Percentiles rank a stretch among this genome's conserved stretches.
These are phyloP conservation scores for Microbotryum intermedium DNA, from an alignment of 1,284 basidiomycete species.

Conservation along the genomic window DNA sequence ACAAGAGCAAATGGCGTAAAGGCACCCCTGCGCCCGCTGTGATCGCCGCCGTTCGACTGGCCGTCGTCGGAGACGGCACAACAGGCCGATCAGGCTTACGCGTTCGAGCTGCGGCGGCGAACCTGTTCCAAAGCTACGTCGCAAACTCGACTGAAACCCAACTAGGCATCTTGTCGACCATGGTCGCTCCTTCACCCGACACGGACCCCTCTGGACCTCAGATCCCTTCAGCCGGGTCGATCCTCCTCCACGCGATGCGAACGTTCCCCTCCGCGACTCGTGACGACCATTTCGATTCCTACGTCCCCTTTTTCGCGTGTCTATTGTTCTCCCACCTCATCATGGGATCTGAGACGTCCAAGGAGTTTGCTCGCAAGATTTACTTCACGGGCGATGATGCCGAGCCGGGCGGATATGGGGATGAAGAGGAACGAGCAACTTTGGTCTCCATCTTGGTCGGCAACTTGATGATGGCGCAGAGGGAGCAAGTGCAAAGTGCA, in stretches of 20 bases:
- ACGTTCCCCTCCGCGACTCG: slow-evolving; percentile 40
- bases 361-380: slow-evolving; percentile 47
- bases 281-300: slow-evolving; percentile 44
- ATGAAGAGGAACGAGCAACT: slow-evolving; percentile 44
- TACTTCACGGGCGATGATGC: slow-evolving; percentile 33
- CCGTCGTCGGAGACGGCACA: slow-evolving; percentile 39
- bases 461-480: slow-evolving; percentile 54
- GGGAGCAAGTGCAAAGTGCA: slow-evolving; percentile 46
- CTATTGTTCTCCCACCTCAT: slow-evolving; percentile 48
- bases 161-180: slow-evolving; percentile 48
- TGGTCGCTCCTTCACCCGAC: slow-evolving; percentile 33
- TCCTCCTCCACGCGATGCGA: slow-evolving; percentile 46
- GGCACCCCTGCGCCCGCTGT: slow-evolving; percentile 39
- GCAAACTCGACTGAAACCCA: slow-evolving; percentile 41
- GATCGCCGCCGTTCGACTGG: slow-evolving; percentile 39
- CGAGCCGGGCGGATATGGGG: slow-evolving; percentile 41
- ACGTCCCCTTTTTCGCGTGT: slow-evolving; percentile 46
- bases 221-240: slow-evolving; percentile 41
- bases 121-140: slow-evolving; percentile 41
- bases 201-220: not conserved
- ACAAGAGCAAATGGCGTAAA: slow-evolving; percentile 25
- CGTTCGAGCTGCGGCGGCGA: slow-evolving; percentile 43
- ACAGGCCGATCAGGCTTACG: slow-evolving; percentile 34
- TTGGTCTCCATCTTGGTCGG: slow-evolving; percentile 50
- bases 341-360: slow-evolving; percentile 48